Conservation (phyloP, 2,329 filamentous ascomycete species). For the Curvularia verruculosa region DNA sequence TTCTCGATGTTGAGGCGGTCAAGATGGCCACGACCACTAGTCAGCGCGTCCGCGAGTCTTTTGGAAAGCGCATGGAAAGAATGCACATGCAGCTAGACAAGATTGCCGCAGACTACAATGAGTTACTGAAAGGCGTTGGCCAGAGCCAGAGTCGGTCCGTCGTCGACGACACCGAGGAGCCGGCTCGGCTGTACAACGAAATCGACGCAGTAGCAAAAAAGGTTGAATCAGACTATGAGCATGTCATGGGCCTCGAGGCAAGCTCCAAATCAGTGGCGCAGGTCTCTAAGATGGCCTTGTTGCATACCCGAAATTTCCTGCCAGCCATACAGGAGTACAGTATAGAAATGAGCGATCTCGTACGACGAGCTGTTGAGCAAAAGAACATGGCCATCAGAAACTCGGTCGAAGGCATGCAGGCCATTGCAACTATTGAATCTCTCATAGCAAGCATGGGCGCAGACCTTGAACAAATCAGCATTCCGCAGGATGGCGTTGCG, state of each 20-base stretch:
- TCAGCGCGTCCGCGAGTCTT: constrained; percentile 65
- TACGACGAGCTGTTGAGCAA: constrained; percentile 61
- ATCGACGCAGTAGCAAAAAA: constrained; percentile 86
- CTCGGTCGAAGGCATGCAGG: constrained; percentile 77
- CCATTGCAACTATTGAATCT: constrained; percentile 79
- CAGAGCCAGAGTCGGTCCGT: constrained; percentile 59
- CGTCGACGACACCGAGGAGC: constrained; percentile 66
- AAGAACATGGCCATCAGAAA: constrained; percentile 71
- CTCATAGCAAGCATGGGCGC: constrained; percentile 73
- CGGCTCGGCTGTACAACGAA: constrained; percentile 75
- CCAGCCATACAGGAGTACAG: constrained; percentile 65
- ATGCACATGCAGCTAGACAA: constrained; percentile 52
- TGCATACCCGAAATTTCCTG: constrained; percentile 67
- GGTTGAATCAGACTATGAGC: constrained; percentile 83
- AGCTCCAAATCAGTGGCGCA: constrained; percentile 68
- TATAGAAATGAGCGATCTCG: constrained; percentile 61
- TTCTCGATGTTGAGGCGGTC: constrained; percentile 76
- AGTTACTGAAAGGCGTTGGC: constrained; percentile 53
- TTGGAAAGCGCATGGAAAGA: constrained; percentile 61
- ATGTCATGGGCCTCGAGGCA: constrained; percentile 71
- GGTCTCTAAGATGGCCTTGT: constrained; percentile 67
- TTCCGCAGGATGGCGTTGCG: constrained; percentile 76
- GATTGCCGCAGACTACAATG: constrained; percentile 52
- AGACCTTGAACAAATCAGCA: constrained; percentile 72
- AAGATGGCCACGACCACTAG: constrained; percentile 74